Evolutionary conservation across 2,329 filamentous ascomycete species (phyloP).

Genomic region (Bipolaris victoriae): DNA sequence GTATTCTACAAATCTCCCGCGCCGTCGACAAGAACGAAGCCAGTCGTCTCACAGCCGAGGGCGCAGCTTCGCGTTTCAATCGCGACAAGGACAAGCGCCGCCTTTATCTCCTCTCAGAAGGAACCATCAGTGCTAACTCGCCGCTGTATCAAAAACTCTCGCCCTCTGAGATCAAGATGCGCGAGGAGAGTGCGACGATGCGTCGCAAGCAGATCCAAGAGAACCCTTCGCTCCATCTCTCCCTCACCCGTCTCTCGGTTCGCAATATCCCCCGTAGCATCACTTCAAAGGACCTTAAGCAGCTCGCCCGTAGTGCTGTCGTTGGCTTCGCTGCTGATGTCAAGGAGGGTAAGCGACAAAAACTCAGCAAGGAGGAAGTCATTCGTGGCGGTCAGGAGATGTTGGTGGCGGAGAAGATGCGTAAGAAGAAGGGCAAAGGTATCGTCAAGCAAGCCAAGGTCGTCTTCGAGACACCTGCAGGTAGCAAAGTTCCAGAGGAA

Average conservation of each 20-base stretch:
- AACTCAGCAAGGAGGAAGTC: slow-evolving; percentile 88
- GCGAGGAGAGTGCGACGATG: slow-evolving; percentile 84
- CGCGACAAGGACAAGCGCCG: slow-evolving; percentile 86
- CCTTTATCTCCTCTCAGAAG: slow-evolving; percentile 86
- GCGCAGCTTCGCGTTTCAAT: slow-evolving; percentile 66
- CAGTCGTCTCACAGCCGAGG: slow-evolving; percentile 72
- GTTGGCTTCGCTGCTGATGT: slow-evolving; percentile 94
- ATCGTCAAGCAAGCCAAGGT: slow-evolving; percentile 93
- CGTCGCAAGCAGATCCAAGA: slow-evolving; percentile 87
- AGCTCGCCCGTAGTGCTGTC: slow-evolving; percentile 86
- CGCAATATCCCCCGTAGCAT: slow-evolving; percentile 88
- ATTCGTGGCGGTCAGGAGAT: slow-evolving; percentile 79
- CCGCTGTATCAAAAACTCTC: slow-evolving; percentile 78
- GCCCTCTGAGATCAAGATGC: slow-evolving; percentile 81
- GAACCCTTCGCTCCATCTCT: slow-evolving; percentile 88
- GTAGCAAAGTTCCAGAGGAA: slow-evolving; percentile 79
- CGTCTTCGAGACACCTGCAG: slow-evolving; percentile 86
- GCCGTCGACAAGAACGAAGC: slow-evolving; percentile 88
- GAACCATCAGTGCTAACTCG: slow-evolving; percentile 77
- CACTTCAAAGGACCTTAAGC: slow-evolving; percentile 86
- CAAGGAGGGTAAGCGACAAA: slow-evolving; percentile 74
- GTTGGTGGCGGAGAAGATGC: slow-evolving; percentile 76
- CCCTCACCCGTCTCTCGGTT: slow-evolving; percentile 85
- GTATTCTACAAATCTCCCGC: slow-evolving; percentile 80
- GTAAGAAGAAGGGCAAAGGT: slow-evolving; percentile 82